A percentile compares a stretch with the other conserved stretches of the same genome.
These are phyloP conservation scores for Trichothecium sympodiale DNA, from an alignment of 2,329 filamentous ascomycete genomes.

Conservation along the genomic window DNA sequence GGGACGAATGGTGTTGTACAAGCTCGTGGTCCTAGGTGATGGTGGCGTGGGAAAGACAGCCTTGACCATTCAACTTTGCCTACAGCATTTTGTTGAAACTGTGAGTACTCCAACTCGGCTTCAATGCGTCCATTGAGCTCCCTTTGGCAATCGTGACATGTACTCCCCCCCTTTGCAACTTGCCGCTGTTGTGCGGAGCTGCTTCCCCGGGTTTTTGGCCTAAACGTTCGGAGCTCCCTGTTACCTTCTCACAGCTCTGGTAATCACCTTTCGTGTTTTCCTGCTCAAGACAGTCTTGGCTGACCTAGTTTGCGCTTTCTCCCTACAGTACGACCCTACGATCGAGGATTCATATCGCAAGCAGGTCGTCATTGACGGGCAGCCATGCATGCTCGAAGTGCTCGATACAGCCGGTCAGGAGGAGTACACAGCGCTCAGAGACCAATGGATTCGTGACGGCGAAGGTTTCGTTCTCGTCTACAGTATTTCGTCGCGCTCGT, in stretches of 20 bases:
- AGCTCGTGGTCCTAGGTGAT: constrained; percentile 89
- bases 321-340: constrained; percentile 66
- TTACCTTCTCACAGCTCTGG: neutral
- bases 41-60: constrained; percentile 92
- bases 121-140: neutral
- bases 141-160: neutral
- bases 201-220: neutral
- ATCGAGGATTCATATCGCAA: constrained; percentile 85
- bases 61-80: constrained; percentile 88
- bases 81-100: constrained; percentile 98
- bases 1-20: constrained; percentile 92
- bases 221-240: constrained; percentile 2
- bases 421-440: constrained; percentile 91
- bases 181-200: too few relatives aligned
- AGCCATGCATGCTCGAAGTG: constrained; percentile 95
- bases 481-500: constrained; percentile 94
- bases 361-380: constrained; percentile 84
- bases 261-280: too few relatives aligned
- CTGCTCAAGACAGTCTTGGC: neutral
- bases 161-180: neutral
- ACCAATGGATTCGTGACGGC: constrained; percentile 97
- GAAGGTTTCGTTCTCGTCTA: constrained; percentile 97
- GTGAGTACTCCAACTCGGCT: constrained; percentile 30
- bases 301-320: constrained; percentile 1
- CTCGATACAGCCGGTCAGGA: constrained; percentile 96